Conservation (phyloP, 148 eudicot species). For the Persicaria tinctoria region DNA sequence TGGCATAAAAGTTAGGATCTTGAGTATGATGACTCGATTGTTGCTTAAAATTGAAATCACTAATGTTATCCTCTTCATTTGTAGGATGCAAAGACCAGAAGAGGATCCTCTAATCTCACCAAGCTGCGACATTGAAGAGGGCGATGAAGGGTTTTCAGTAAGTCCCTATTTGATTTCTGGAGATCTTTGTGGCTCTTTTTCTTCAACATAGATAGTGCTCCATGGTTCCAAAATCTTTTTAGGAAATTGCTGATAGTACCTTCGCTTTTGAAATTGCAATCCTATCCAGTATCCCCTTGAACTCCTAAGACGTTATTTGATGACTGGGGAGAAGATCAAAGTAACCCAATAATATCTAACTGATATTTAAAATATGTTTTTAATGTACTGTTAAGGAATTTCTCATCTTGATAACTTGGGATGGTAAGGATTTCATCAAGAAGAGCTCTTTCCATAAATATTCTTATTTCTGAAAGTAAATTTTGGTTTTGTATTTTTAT, state of each 20-base stretch:
- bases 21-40: too few species aligned
- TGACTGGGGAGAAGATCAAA: too few species aligned
- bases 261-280: too few species aligned
- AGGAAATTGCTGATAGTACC: too few species aligned
- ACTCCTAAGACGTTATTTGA: too few species aligned
- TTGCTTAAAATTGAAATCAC: too few species aligned
- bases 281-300: too few species aligned
- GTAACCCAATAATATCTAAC: too few species aligned
- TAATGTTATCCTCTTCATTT: neutral
- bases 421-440: too few species aligned
- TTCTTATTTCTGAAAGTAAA: neutral
- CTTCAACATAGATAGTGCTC: neutral
- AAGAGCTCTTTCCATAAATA: neutral
- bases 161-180: neutral
- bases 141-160: constrained; percentile 2
- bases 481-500: neutral
- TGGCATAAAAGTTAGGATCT: too few species aligned
- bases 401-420: neutral
- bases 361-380: too few species aligned
- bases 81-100: constrained; percentile 6
- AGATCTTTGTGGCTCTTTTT: neutral
- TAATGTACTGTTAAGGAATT: neutral
- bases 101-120: constrained; percentile 10
- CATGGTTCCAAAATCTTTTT: too few species aligned
- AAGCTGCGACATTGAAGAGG: constrained; percentile 7